Evolutionary conservation across 306 rosid genomes (phyloP).

Genomic region (Vicia sativa): DNA sequence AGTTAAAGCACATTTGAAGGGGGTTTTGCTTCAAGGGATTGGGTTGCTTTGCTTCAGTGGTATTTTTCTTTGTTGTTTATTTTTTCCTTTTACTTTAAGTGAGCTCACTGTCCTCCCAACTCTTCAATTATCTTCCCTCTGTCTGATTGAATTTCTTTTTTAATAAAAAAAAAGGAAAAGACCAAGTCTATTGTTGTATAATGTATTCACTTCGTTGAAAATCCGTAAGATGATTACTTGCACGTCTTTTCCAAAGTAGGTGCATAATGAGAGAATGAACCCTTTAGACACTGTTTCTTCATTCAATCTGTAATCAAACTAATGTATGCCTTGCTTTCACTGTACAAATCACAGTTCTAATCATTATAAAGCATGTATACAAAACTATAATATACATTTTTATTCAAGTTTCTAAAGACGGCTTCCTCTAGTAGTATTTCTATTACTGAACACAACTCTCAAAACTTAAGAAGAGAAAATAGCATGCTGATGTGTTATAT

Average conservation of each 20-base stretch:
- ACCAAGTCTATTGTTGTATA: background rate
- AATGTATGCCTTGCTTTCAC: conserved; percentile 15
- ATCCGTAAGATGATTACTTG: conserved; percentile 21
- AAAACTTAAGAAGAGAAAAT: conserved; percentile 7
- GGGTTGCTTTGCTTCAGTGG: conserved; percentile 17
- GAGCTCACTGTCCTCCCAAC: conserved; percentile 7
- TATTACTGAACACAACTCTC: conserved; percentile 10
- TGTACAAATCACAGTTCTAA: background rate
- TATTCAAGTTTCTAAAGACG: background rate
- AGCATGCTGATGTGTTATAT: background rate
- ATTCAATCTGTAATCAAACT: conserved; percentile 17
- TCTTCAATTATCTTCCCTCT: conserved; percentile 6
- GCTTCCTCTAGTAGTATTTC: conserved; percentile 25
- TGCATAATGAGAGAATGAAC: conserved; percentile 2
- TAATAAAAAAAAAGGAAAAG: conserved; percentile 22
- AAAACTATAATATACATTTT: conserved; percentile 13
- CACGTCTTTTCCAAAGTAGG: conserved; percentile 17
- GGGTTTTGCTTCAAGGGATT: conserved; percentile 26
- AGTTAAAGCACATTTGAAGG: conserved; percentile 16
- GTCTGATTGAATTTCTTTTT: conserved; percentile 24
- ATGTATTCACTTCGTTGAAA: conserved; percentile 16
- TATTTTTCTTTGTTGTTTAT: conserved; percentile 22
- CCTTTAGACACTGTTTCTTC: background rate
- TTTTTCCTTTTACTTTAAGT: conserved; percentile 21
- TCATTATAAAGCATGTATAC: background rate